Evolutionary conservation across 140 eudicot genomes (phyloP).

Genomic region (Stevia rebaudiana): DNA sequence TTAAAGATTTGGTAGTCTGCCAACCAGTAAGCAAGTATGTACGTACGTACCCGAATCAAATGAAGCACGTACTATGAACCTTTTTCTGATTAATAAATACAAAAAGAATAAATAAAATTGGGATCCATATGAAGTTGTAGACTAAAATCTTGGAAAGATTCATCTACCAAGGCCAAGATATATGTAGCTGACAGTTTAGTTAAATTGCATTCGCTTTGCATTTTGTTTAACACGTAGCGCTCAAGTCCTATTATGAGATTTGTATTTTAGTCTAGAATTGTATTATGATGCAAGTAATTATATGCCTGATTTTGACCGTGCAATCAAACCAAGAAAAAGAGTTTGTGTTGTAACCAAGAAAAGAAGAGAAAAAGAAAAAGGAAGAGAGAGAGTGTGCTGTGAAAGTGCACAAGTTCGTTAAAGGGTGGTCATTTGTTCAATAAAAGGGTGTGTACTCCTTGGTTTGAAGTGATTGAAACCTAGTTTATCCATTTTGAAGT

Average conservation of each 20-base stretch:
- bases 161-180: slow-evolving; percentile 2
- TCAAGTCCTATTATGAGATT: slow-evolving; percentile 23
- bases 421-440: slow-evolving; percentile 21
- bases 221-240: background rate
- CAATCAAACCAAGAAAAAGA: slow-evolving; percentile 35
- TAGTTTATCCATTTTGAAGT: background rate
- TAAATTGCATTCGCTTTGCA: background rate
- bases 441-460: background rate
- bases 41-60: slow-evolving; percentile 1
- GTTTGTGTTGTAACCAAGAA: slow-evolving; percentile 35
- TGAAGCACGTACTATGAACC: background rate
- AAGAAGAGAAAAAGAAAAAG: slow-evolving; percentile 10
- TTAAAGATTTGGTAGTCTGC: slow-evolving; percentile 30
- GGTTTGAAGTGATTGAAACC: slow-evolving; percentile 21
- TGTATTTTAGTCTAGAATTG: slow-evolving; percentile 14
- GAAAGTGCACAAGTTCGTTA: slow-evolving; percentile 25
- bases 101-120: background rate
- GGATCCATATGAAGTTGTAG: background rate
- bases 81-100: background rate
- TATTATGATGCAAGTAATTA: slow-evolving; percentile 23
- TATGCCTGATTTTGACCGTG: slow-evolving; percentile 35
- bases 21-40: slow-evolving; percentile 1
- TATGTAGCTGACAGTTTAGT: slow-evolving; percentile 9
- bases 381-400: slow-evolving; percentile 11
- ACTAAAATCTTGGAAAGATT: background rate